Conservation (phyloP, 352 stramenopile genomes). For the Pythium pectinolyticum region DNA sequence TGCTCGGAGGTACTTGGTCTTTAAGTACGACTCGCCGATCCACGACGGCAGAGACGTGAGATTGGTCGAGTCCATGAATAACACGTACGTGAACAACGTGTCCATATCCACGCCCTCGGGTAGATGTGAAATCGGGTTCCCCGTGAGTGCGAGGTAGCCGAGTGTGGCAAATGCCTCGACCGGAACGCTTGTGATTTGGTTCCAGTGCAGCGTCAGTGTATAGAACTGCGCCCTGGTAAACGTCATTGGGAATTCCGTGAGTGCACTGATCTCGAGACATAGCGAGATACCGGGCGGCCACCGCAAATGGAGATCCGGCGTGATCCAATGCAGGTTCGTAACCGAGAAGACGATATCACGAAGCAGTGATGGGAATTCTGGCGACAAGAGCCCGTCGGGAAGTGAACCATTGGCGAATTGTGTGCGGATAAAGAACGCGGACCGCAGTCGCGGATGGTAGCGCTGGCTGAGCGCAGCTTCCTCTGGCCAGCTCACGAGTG, state of each 20-base stretch:
- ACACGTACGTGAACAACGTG: neutral
- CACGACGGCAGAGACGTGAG: neutral
- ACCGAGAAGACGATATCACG: constrained; percentile 42
- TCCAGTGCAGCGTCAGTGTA: constrained; percentile 4
- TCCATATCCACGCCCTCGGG: constrained; percentile 11
- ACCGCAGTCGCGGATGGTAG: constrained; percentile 30
- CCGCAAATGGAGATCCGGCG: constrained; percentile 33
- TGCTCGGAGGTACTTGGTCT: neutral
- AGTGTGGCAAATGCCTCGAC: constrained; percentile 7
- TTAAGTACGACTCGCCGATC: neutral
- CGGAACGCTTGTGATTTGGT: constrained; percentile 1
- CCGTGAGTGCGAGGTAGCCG: constrained; percentile 26
- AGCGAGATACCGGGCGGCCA: constrained; percentile 26
- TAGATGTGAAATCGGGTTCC: constrained; percentile 20
- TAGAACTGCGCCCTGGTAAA: constrained; percentile 8
- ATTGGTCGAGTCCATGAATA: neutral
- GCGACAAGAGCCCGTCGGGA: constrained; percentile 34
- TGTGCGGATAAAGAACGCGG: constrained; percentile 35
- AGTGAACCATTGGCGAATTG: constrained; percentile 36
- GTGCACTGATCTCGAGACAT: constrained; percentile 13
- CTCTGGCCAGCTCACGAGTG: neutral
- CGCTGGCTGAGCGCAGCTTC: constrained; percentile 29
- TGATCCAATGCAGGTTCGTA: constrained; percentile 37
- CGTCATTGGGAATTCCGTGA: constrained; percentile 8
- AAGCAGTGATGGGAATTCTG: constrained; percentile 33